Evolutionary conservation across 345 rosid genomes (phyloP).

Genomic region (Acer yangbiense): DNA sequence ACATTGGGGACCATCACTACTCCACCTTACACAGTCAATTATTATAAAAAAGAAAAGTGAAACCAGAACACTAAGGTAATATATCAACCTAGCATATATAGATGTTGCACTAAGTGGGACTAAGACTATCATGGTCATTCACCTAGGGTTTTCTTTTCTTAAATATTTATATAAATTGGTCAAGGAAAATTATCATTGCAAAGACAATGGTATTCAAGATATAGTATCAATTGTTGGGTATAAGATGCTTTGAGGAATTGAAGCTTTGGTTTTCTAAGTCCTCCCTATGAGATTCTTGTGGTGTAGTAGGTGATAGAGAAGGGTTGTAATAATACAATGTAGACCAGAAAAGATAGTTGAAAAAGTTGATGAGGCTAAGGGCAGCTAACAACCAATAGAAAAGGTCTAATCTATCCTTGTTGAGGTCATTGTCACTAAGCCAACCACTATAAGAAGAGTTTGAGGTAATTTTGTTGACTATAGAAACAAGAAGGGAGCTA

Average conservation of each 20-base stretch:
- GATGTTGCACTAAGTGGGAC: not conserved
- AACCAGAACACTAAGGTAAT: conserved; percentile 6
- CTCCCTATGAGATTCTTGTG: conserved; percentile 22
- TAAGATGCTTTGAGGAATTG: conserved; percentile 11
- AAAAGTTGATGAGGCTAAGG: conserved; percentile 57
- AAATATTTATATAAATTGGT: not conserved
- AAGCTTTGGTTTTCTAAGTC: conserved; percentile 40
- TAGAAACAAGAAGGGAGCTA: conserved; percentile 62
- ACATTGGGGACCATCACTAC: conserved; percentile 13
- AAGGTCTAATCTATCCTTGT: conserved; percentile 56
- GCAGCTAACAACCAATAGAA: conserved; percentile 75
- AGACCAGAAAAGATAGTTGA: conserved; percentile 53
- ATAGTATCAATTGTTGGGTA: not conserved
- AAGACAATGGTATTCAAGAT: conserved; percentile 10
- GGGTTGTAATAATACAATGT: conserved; percentile 57
- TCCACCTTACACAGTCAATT: conserved; percentile 17
- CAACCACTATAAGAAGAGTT: conserved; percentile 48
- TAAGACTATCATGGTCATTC: not conserved
- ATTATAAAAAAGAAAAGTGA: not conserved
- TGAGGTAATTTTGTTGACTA: conserved; percentile 54
- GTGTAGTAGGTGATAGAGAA: conserved; percentile 27
- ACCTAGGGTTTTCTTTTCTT: conserved; percentile 3
- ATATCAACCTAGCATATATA: not conserved
- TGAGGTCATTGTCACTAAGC: conserved; percentile 58
- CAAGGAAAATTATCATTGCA: conserved; percentile 6